Evolutionary conservation across 495 filamentous ascomycete genomes (phyloP).

Genomic region (Cryomyces antarcticus): DNA sequence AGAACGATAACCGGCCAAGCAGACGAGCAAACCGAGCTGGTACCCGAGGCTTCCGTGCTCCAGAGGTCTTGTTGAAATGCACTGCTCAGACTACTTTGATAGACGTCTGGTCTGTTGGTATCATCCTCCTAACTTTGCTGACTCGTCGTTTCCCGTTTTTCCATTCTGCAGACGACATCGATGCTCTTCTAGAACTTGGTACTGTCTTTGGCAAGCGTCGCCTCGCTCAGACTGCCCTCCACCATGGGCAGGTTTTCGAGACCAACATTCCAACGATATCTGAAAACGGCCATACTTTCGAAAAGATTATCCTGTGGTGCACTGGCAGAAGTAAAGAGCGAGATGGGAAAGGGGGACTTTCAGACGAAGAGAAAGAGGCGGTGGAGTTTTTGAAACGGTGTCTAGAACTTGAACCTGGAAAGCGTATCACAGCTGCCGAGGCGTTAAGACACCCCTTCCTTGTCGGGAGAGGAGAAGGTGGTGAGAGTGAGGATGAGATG

Average conservation of each 20-base stretch:
- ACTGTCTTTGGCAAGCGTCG: conserved; percentile 74
- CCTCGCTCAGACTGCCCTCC: conserved; percentile 61
- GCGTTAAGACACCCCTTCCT: conserved; percentile 64
- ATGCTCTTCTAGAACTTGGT: conserved; percentile 91
- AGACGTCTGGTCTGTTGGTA: conserved; percentile 91
- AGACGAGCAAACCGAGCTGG: conserved; percentile 84
- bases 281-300: conserved; percentile 60
- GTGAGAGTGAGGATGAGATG: no score
- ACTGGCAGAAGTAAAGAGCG: conserved; percentile 36
- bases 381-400: conserved; percentile 45
- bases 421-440: conserved; percentile 50
- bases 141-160: conserved; percentile 91
- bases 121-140: conserved; percentile 81
- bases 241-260: conserved; percentile 79
- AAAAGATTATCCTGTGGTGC: conserved; percentile 86
- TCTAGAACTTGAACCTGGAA: conserved; percentile 50
- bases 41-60: conserved; percentile 88
- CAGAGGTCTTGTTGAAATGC: conserved; percentile 93
- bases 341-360: conserved; percentile 25
- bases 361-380: conserved; percentile 40
- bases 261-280: conserved; percentile 81
- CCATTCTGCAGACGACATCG: conserved; percentile 88
- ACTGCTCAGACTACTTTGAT: conserved; percentile 80
- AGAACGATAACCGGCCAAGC: conserved; percentile 70
- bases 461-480: no score